Evolutionary conservation across 2,329 filamentous ascomycete genomes (phyloP).

Genomic region (Biscogniauxia sp.): DNA sequence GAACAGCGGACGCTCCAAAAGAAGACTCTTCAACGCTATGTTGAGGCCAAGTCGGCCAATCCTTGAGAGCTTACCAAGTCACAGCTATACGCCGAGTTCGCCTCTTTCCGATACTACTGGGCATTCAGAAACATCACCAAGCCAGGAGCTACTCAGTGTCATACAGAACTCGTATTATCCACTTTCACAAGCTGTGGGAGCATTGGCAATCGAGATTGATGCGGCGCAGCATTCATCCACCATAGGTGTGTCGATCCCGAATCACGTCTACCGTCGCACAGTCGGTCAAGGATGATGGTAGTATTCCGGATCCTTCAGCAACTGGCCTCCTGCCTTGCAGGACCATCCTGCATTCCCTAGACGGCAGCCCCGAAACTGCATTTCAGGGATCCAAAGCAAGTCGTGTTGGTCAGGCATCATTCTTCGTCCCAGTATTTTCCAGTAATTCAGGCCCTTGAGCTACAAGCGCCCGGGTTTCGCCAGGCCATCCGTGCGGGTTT

Average conservation of each 20-base stretch:
- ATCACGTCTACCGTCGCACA: neutral
- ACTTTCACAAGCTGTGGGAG: neutral
- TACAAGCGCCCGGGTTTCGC: neutral
- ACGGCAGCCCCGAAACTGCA: neutral
- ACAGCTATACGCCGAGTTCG: neutral
- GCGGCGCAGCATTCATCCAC: neutral
- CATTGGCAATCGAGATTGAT: neutral
- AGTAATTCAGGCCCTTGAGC: neutral
- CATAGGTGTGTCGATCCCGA: neutral
- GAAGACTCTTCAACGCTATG: constrained; percentile 34
- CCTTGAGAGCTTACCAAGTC: constrained; percentile 14
- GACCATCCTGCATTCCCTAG: neutral
- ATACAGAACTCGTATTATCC: neutral
- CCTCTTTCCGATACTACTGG: neutral
- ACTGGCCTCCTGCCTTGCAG: neutral
- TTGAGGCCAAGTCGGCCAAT: constrained; percentile 28
- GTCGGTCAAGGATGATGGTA: neutral
- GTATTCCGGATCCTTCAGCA: neutral
- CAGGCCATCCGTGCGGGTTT: neutral
- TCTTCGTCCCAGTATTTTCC: neutral
- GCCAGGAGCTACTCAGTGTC: neutral
- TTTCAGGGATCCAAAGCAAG: neutral
- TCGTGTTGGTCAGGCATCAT: neutral
- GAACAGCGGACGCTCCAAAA: constrained; percentile 43
- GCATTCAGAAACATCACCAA: constrained; percentile 2